Evolutionary conservation across 768 basidiomycete genomes (phyloP).

Genomic region (Chiua virens): DNA sequence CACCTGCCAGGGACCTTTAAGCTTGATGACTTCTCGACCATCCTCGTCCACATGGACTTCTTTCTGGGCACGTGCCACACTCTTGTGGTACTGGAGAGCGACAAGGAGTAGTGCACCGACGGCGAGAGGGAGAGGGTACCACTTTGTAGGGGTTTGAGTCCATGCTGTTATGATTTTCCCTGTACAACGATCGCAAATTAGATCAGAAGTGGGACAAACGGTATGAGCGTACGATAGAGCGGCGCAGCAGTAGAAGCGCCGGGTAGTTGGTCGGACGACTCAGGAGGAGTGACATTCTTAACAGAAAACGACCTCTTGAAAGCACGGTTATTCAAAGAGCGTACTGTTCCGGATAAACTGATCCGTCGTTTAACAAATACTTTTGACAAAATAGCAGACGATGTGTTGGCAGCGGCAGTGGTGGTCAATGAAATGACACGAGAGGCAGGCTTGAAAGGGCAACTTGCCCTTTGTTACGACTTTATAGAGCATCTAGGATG

Average conservation of each 20-base stretch:
- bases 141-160: constrained; percentile 86
- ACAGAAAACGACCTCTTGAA: constrained; percentile 27
- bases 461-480: constrained; percentile 44
- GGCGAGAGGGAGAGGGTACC: constrained; percentile 92
- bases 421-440: constrained; percentile 30
- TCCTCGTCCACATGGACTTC: constrained; percentile 81
- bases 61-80: constrained; percentile 44
- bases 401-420: constrained; percentile 29
- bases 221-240: constrained; percentile 42
- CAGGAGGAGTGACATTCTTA: constrained; percentile 28
- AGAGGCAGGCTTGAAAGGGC: constrained; percentile 58
- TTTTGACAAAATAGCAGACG: constrained; percentile 31
- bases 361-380: constrained; percentile 34
- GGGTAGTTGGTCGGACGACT: constrained; percentile 48
- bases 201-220: neutral
- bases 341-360: constrained; percentile 32
- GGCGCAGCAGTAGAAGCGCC: constrained; percentile 37
- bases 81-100: constrained; percentile 71
- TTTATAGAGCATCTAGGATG: constrained; percentile 31
- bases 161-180: constrained; percentile 74
- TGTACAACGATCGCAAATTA: constrained; percentile 21
- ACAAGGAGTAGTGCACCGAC: constrained; percentile 89
- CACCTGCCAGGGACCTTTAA: constrained; percentile 94
- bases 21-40: constrained; percentile 74
- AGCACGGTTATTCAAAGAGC: constrained; percentile 25